Evolutionary conservation across 441 rosid genomes (phyloP).

Genomic region (Flueggea neowawraea): DNA sequence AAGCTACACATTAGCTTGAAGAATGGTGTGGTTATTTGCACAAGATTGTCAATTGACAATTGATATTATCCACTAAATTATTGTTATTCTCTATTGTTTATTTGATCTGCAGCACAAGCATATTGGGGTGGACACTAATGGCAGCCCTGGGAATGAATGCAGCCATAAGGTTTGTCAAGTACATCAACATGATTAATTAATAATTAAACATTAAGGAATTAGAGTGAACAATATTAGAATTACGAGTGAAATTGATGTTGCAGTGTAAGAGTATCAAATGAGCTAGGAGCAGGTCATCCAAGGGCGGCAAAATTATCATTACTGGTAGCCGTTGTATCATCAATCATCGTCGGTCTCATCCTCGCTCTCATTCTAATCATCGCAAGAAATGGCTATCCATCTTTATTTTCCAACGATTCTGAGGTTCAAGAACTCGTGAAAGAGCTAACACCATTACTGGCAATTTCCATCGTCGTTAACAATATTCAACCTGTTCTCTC

Average conservation of each 20-base stretch:
- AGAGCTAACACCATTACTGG: constrained; percentile 63
- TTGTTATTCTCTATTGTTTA: not conserved
- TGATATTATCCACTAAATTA: too few relatives aligned
- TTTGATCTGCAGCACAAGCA: constrained; percentile 50
- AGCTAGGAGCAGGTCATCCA: constrained; percentile 72
- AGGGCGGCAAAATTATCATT: constrained; percentile 60
- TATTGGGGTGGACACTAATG: constrained; percentile 74
- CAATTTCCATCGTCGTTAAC: constrained; percentile 52
- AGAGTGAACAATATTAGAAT: not conserved
- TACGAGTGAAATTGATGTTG: not conserved
- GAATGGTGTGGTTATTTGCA: too few relatives aligned
- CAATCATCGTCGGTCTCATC: constrained; percentile 35
- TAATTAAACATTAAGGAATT: not conserved
- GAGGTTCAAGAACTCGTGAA: constrained; percentile 41
- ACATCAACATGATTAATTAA: too few relatives aligned
- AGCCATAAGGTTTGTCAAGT: constrained; percentile 55
- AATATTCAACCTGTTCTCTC: constrained; percentile 71
- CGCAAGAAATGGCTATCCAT: constrained; percentile 36
- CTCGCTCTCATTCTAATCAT: constrained; percentile 36
- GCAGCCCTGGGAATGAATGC: constrained; percentile 66
- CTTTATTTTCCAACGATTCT: constrained; percentile 40
- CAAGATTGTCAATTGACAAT: too few relatives aligned
- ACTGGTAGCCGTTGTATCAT: constrained; percentile 55
- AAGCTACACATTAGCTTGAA: too few relatives aligned
- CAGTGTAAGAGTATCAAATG: constrained; percentile 86